Base-by-base conservation (phyloP, 2,329 filamentous ascomycete genomes). In the Plectosphaerella cucumerina region DNA sequence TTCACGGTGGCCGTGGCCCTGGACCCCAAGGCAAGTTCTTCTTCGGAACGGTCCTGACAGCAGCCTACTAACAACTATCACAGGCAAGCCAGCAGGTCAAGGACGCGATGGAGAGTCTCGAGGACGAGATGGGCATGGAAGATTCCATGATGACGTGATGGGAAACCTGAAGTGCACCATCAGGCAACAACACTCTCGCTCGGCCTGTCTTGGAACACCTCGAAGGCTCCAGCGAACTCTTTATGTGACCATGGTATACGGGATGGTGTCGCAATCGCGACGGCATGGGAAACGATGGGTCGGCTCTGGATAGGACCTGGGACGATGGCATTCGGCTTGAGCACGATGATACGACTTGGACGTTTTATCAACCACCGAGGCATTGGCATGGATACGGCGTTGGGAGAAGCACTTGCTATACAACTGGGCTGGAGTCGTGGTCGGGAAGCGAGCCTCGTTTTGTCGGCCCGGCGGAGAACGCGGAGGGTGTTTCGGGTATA, bases 1-100 rank as follows among this genome's bases (percentile, higher is more conserved):
- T 96, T 96, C 66, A 99, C 94, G 6, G 93, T 92, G 67, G 94
- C 94, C 17, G 75, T 97, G 63, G 96, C 96, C 69, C 74, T 99
- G 62, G 94, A 99, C 75, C 94, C 93, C 26, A 97, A 97, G 85
- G 93, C 95, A 76, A 65, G 77, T 14, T 34, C 21, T 50, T n/a
- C 39, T 9, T 31, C 26, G 3, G 2, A 8, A 31, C 26, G 26
- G n/a, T n/a, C 14, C 8, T n/a, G 17, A 11, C 8, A 9, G 35
- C 8, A 39, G 35, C 12, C 52, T 49, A 50, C 66, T 70, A 59
- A 65, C 51, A 47, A 52, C 62, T 6, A 17, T 49, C 14, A 31
- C 58, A 96, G 92, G 90, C 93, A 60, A 91, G 90, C 58, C 87
- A 89, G 56, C 87, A 91, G 68, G 97, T 99, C 70, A 99, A 97